Base-by-base conservation (phyloP, 306 rosid genomes). In the Fragaria vesca region DNA sequence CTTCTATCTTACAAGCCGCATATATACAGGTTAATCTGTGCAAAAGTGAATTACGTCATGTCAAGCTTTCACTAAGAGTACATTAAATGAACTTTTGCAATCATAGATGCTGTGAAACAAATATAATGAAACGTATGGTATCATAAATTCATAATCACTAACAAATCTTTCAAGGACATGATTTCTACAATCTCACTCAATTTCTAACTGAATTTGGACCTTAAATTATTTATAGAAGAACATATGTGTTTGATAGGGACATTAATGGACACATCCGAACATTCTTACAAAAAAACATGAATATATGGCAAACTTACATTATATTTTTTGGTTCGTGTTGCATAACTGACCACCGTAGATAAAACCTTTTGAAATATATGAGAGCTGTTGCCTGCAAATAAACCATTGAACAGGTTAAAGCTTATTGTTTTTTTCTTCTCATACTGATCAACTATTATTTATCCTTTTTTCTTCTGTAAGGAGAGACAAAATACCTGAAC, bases 1-100 rank as follows among this genome's bases (percentile, higher is more conserved):
- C 99, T 90, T 95, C 99, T 85, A 95, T 93, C 87, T 95, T 95
- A 84, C 99, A 95, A 82, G 97, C 94, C 67, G 94, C 97, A 82
- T 95, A 95, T 80, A 95, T 93, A 84, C 99, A 95, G 70, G 99
- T 95, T 82, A 95, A 85, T 97, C 99, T 95, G 91, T 79, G 80
- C 34, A 82, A 67, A 46, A 50, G 71, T 42, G 43, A 51, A 61
- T 52, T 0, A 50, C 34, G 46, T n/a, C 15, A 67, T 36, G 11
- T 46, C 38, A 48, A 18, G 24, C 52, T 47, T 16, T 52, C 17
- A 72, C 45, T 12, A 68, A 48, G 17, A 73, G 61, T 72, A 26
- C 17, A 8, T 17, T 17, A 46, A 61, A 46, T 32, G 4, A 66
- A 21, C 8, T 30, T 7, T 17, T 32, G 38, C 12, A 46, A 36